Conservation (phyloP, 768 basidiomycete genomes). For the Cubamyces sp. region DNA sequence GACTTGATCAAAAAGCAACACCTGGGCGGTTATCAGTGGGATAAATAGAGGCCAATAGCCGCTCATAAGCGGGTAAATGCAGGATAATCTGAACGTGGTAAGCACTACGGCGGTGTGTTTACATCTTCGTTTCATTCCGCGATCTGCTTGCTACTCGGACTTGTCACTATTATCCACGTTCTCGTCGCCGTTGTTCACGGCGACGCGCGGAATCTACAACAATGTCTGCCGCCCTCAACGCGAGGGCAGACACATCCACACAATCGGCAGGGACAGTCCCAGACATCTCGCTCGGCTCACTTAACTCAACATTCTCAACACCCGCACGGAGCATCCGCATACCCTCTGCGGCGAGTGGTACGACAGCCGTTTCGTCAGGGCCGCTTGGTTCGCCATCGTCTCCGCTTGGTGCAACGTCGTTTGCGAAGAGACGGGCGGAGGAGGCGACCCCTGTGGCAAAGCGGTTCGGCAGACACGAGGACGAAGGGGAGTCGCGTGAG, state of each 20-base stretch:
- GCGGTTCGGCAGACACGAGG: constrained; percentile 43
- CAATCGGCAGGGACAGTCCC: constrained; percentile 51
- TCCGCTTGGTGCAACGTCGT: constrained; percentile 35
- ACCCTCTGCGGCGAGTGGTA: constrained; percentile 54
- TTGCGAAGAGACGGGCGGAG: constrained; percentile 44
- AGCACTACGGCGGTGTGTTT: too few species aligned
- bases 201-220: neutral
- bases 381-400: constrained; percentile 56
- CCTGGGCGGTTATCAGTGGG: too few species aligned
- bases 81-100: too few species aligned
- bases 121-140: too few species aligned
- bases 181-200: constrained; percentile 36
- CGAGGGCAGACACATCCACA: constrained; percentile 44
- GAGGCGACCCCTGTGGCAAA: constrained; percentile 45
- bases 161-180: constrained; percentile 26
- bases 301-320: constrained; percentile 56
- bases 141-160: neutral
- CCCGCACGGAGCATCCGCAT: constrained; percentile 50
- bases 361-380: constrained; percentile 56
- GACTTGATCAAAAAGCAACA: too few species aligned
- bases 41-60: too few species aligned
- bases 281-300: constrained; percentile 65
- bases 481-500: constrained; percentile 34
- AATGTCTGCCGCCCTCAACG: constrained; percentile 50
- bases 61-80: too few species aligned